phyloP scores from a whole-genome alignment of 1,284 basidiomycete species.

The Athelia sp. region DNA sequence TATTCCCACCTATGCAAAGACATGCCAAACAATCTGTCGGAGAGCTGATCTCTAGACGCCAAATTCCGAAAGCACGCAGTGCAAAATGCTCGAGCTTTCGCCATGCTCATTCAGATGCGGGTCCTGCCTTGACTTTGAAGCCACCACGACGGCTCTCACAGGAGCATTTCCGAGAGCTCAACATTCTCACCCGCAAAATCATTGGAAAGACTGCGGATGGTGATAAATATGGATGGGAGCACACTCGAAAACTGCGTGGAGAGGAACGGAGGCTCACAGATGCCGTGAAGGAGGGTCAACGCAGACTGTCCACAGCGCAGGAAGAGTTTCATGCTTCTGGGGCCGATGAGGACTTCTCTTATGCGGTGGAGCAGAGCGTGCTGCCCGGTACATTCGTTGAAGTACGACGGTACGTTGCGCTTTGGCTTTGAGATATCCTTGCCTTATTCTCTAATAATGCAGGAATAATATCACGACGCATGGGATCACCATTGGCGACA shows the following conservation, averaged over 20 bases:
- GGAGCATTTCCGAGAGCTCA: neutral
- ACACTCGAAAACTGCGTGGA: slow-evolving; percentile 4
- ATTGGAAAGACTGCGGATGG: neutral
- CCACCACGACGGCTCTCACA: neutral
- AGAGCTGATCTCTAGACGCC: no score
- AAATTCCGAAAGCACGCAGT: no score
- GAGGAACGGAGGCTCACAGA: slow-evolving; percentile 24
- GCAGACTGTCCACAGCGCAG: neutral
- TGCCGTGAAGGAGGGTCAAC: slow-evolving; percentile 8
- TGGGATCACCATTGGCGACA: slow-evolving; percentile 45
- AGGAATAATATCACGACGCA: slow-evolving; percentile 40
- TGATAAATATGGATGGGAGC: neutral
- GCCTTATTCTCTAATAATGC: slow-evolving; percentile 7
- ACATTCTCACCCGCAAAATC: neutral
- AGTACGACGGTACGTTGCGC: slow-evolving; percentile 43
- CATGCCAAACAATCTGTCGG: no score
- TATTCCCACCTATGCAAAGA: no score
- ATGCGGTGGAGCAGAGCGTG: slow-evolving; percentile 14
- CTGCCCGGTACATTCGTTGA: slow-evolving; percentile 56
- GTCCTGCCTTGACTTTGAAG: neutral
- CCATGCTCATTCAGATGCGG: neutral
- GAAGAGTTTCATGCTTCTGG: slow-evolving; percentile 4
- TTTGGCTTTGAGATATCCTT: neutral
- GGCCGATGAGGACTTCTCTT: slow-evolving; percentile 9
- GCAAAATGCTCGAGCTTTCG: no score